phyloP scores from a whole-genome alignment of 306 rosid genomes.

The Sphenostylis stenocarpa region DNA sequence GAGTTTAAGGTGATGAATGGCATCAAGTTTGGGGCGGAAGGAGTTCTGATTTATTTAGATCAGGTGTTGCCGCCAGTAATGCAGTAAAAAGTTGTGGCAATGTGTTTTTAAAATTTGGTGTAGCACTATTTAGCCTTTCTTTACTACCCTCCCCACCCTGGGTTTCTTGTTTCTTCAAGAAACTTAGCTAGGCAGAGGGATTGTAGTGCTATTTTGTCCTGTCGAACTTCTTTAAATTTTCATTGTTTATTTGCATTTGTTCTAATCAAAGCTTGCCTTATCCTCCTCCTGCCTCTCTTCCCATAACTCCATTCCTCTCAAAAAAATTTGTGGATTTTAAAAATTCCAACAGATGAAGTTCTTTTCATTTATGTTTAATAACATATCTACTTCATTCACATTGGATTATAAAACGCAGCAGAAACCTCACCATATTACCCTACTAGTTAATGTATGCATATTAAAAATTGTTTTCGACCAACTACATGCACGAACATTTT shows the following conservation, averaged over 20 bases:
- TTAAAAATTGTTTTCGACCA: not conserved
- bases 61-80: not conserved
- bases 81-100: not conserved
- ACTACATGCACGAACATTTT: conserved; percentile 5
- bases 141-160: too few species aligned
- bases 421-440: not conserved
- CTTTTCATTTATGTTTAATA: conserved; percentile 9
- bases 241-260: too few species aligned
- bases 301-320: not conserved
- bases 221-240: too few species aligned
- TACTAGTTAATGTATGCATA: conserved; percentile 1
- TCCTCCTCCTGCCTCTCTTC: not conserved
- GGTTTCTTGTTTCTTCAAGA: too few species aligned
- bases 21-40: not conserved
- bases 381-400: conserved; percentile 7
- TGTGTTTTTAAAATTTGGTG: too few species aligned
- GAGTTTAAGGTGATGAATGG: not conserved
- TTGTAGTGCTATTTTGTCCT: too few species aligned
- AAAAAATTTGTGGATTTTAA: not conserved
- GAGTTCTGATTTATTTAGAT: not conserved
- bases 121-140: too few species aligned
- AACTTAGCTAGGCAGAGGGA: too few species aligned
- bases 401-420: conserved; percentile 14
- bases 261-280: not conserved
- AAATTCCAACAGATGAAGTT: not conserved